phyloP scores from a whole-genome alignment of 768 basidiomycete genomes.

The Hygrocybe coccinea region DNA sequence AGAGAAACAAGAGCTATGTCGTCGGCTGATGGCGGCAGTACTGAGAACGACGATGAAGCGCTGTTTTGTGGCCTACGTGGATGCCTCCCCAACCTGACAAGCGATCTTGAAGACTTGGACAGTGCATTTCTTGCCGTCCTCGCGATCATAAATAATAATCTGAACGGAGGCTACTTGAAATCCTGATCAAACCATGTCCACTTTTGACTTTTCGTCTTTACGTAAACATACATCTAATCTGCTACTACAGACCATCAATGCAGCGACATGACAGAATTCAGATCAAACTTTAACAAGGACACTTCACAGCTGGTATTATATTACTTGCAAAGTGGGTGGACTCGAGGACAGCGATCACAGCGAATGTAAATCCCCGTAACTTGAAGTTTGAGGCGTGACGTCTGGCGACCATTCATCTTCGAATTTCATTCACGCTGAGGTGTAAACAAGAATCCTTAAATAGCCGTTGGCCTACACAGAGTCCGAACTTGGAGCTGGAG shows the following conservation, averaged over 20 bases:
- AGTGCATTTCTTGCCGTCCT: constrained; percentile 41
- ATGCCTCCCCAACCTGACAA: constrained; percentile 42
- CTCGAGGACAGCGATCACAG: too few relatives aligned
- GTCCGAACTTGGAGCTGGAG: constrained; percentile 5
- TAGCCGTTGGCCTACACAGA: background rate
- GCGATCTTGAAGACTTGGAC: constrained; percentile 28
- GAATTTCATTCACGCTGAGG: background rate
- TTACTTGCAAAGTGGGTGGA: too few relatives aligned
- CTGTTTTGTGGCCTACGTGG: constrained; percentile 25
- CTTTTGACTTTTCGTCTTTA: background rate
- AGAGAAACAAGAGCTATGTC: constrained; percentile 62
- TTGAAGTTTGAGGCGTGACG: too few relatives aligned
- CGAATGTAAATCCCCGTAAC: too few relatives aligned
- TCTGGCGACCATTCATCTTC: too few relatives aligned
- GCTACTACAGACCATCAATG: too few relatives aligned
- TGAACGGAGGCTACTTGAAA: background rate
- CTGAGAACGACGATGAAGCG: constrained; percentile 31
- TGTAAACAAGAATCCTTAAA: background rate
- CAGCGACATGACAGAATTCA: too few relatives aligned
- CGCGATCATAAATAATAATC: constrained; percentile 38
- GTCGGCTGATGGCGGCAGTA: constrained; percentile 57
- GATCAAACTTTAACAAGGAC: too few relatives aligned
- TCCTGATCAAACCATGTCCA: background rate
- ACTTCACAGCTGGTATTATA: too few relatives aligned
- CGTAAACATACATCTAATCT: background rate